A percentile compares a stretch with the other conserved stretches of the same genome.
Conservation (phyloP, 805 yeast species). For the Metschnikowia henanensis region DNA sequence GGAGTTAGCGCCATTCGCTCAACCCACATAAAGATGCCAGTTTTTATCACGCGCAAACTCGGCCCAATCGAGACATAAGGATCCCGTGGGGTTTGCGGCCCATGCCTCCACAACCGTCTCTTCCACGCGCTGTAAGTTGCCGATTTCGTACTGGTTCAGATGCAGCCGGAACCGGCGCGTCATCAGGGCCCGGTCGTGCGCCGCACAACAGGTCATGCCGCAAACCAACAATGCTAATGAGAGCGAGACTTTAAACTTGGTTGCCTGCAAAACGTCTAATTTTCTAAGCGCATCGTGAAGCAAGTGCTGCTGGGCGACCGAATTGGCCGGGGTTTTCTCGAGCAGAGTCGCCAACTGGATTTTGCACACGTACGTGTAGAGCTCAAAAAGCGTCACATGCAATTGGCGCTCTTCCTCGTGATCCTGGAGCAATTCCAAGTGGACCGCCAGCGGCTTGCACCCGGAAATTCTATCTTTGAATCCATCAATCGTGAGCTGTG, state of each 20-base stretch:
- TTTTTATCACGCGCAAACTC: slow-evolving; percentile 16
- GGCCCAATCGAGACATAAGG: slow-evolving; percentile 20
- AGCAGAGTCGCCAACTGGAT: slow-evolving; percentile 17
- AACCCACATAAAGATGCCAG: slow-evolving; percentile 21
- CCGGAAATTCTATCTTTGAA: slow-evolving; percentile 6
- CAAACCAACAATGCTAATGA: slow-evolving; percentile 26
- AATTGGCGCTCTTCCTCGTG: slow-evolving; percentile 9
- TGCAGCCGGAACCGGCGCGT: slow-evolving; percentile 25
- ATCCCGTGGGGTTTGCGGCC: slow-evolving; percentile 17
- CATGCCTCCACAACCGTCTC: slow-evolving; percentile 19
- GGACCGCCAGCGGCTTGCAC: slow-evolving; percentile 15
- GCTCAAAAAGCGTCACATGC: slow-evolving; percentile 18
- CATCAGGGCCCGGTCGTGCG: slow-evolving; percentile 23
- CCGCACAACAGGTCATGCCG: slow-evolving; percentile 31
- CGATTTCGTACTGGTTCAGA: slow-evolving; percentile 18
- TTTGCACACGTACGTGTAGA: slow-evolving; percentile 14
- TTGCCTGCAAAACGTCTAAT: slow-evolving; percentile 13
- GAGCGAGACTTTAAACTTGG: slow-evolving; percentile 17
- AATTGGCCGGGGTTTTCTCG: slow-evolving; percentile 12
- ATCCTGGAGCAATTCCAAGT: slow-evolving; percentile 10
- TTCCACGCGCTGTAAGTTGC: slow-evolving; percentile 20
- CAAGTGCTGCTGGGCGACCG: slow-evolving; percentile 12
- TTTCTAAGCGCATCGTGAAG: slow-evolving; percentile 14
- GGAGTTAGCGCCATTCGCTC: neutral
- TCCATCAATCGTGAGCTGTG: slow-evolving; percentile 1